phyloP scores from a whole-genome alignment of 805 yeast genomes.

The Wickerhamiella brachini region DNA sequence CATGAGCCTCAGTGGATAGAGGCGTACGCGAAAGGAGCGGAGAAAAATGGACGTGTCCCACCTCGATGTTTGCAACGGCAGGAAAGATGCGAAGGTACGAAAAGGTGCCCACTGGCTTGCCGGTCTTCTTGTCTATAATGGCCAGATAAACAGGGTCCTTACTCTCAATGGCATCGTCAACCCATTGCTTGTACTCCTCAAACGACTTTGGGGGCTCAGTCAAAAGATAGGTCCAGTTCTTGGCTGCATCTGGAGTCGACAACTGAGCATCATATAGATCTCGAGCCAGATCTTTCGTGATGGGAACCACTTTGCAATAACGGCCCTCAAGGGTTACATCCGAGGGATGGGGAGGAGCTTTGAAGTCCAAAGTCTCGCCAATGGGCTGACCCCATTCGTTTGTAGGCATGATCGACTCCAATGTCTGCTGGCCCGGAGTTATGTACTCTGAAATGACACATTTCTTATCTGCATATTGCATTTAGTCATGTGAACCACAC shows the following conservation, averaged over 20 bases:
- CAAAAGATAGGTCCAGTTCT: slow-evolving; percentile 9
- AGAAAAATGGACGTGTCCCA: slow-evolving; percentile 21
- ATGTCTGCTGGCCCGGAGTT: background rate
- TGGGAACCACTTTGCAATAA: slow-evolving; percentile 8
- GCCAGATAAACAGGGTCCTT: slow-evolving; percentile 14
- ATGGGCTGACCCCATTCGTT: slow-evolving; percentile 7
- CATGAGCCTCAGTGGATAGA: slow-evolving; percentile 24
- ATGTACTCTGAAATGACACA: background rate
- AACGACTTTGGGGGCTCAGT: slow-evolving; percentile 9
- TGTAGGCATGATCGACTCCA: background rate
- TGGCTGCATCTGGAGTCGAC: background rate
- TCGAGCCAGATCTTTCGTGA: slow-evolving; percentile 6
- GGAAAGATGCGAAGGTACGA: slow-evolving; percentile 21
- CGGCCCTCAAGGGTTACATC: slow-evolving; percentile 1
- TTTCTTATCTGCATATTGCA: background rate
- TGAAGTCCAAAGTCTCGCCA: slow-evolving; percentile 20
- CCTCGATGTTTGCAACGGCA: slow-evolving; percentile 20
- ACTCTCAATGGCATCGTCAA: background rate
- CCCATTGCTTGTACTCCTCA: slow-evolving; percentile 7
- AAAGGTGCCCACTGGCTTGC: slow-evolving; percentile 20
- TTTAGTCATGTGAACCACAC: background rate
- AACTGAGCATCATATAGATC: slow-evolving; percentile 8
- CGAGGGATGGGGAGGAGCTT: slow-evolving; percentile 6
- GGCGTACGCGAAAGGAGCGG: slow-evolving; percentile 17
- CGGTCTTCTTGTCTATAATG: slow-evolving; percentile 15